Evolutionary conservation across 179 eudicot species (phyloP), one percentile per base, ranked within the genome.

Genomic region (Sideroxylon spinosum): DNA sequence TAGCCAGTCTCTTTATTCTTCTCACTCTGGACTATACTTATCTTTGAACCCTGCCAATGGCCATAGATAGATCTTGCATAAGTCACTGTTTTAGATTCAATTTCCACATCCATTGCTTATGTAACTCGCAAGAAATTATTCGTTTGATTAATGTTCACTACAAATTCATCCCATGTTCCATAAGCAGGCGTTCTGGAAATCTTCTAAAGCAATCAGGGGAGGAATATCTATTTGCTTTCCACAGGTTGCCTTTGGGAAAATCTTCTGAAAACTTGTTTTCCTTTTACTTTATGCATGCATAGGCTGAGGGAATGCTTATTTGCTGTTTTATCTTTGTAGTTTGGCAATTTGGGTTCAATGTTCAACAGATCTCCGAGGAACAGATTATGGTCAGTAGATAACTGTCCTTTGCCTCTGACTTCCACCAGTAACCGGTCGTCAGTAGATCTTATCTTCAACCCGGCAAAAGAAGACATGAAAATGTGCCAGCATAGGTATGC

Each of bases 151-250:
- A 61, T 64, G 70, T 63, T 48, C 25, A 57, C 53, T 19, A 37
- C 29, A 60, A 56, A 9, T 14, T 52, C 14, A 50, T 60, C 68
- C 17, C 63, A 0, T 75, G 60, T 48, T n/a, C 25, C 72, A 55
- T 44, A 49, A 11, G 75, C 86, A 90, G 94, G 90, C 86, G 25
- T 37, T 53, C 13, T 82, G 90, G 73, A 85, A 83, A 81, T 86
- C 87, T 59, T 83, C 88, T 0, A 85, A 81, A 78, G 81, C 86
- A 19, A 69, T 87, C 79, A 81, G 86, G 71, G 97, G 93, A 73
- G 97, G 97, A 56, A 89, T 91, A 68, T 87, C 92, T 57, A 78
- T 91, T 85, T 85, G 84, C 88, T 87, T 90, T 82, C 92, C 93
- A 68, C 91, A 88, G 93, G 97, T 91, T 73, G 82, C 61, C 52